Percentiles rank a stretch among this genome's conserved stretches.
phyloP scores from a whole-genome alignment of 1,139 yeast genomes.

The Kodamaea sp. region DNA sequence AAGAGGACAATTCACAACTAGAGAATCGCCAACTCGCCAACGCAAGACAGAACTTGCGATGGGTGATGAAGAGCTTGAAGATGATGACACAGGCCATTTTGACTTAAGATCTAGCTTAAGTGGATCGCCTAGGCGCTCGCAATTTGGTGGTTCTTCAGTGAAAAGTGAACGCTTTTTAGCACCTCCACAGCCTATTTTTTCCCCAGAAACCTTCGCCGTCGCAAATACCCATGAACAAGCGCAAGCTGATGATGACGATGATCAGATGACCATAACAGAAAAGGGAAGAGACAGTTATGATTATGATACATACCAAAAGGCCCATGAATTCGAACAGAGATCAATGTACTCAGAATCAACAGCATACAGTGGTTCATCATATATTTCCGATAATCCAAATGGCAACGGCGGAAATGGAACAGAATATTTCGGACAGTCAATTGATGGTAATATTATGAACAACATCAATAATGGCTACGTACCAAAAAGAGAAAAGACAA shows the following conservation, averaged over 20 bases:
- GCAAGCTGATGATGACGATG: conserved; percentile 26
- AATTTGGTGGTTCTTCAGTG: conserved; percentile 29
- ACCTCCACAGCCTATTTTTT: conserved; percentile 63
- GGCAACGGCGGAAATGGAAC: conserved; percentile 21
- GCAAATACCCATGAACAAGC: conserved; percentile 42
- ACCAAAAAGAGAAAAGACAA: conserved; percentile 35
- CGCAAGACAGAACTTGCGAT: conserved; percentile 46
- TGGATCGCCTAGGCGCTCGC: conserved; percentile 36
- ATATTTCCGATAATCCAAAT: conserved; percentile 17
- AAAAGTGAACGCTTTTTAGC: conserved; percentile 51
- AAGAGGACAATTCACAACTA: conserved; percentile 53
- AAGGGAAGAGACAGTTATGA: conserved; percentile 26
- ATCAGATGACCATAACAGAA: conserved; percentile 21
- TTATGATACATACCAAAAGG: conserved; percentile 37
- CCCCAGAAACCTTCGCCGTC: conserved; percentile 59
- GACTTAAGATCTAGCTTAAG: conserved; percentile 13
- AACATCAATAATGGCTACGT: conserved; percentile 38
- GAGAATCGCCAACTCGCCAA: conserved; percentile 65
- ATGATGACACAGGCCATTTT: conserved; percentile 14
- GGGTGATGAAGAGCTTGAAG: conserved; percentile 34
- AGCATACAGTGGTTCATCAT: conserved; percentile 35
- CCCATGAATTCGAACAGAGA: conserved; percentile 31
- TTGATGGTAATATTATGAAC: conserved; percentile 46
- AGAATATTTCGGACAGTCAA: conserved; percentile 42
- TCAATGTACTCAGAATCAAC: conserved; percentile 39